Conservation (phyloP, 2,329 filamentous ascomycete species). For the Plenodomus biglobosus region DNA sequence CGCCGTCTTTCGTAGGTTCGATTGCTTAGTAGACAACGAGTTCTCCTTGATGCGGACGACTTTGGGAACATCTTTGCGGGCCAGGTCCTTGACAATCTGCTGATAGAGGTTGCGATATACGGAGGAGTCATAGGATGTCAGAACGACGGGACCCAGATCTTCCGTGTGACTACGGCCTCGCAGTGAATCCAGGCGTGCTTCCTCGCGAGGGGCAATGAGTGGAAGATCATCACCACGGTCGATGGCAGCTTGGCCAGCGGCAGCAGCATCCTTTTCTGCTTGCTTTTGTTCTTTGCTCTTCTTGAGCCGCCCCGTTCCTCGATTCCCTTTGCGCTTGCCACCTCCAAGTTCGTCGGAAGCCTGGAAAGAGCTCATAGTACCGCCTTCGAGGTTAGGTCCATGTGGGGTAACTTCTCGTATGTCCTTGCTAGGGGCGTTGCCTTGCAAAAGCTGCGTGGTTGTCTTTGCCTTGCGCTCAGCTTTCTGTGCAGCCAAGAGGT, state of each 20-base stretch:
- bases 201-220: slow-evolving; percentile 61
- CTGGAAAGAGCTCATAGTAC: slow-evolving; percentile 82
- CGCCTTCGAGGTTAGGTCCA: slow-evolving; percentile 80
- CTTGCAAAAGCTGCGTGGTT: slow-evolving; percentile 83
- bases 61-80: slow-evolving; percentile 90
- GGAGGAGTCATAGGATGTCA: slow-evolving; percentile 73
- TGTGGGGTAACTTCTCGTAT: slow-evolving; percentile 69
- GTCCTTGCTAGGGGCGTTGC: slow-evolving; percentile 74
- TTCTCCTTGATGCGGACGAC: slow-evolving; percentile 84
- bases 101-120: slow-evolving; percentile 97
- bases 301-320: slow-evolving; percentile 67
- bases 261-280: slow-evolving; percentile 73
- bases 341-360: slow-evolving; percentile 57
- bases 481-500: slow-evolving; percentile 82
- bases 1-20: slow-evolving; percentile 97
- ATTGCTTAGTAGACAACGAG: slow-evolving; percentile 81
- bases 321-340: slow-evolving; percentile 57
- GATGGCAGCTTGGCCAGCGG: slow-evolving; percentile 81
- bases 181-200: slow-evolving; percentile 51
- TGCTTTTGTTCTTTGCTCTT: slow-evolving; percentile 80
- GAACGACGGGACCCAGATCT: slow-evolving; percentile 46
- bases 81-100: slow-evolving; percentile 94
- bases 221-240: slow-evolving; percentile 76
- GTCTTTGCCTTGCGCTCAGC: slow-evolving; percentile 91
- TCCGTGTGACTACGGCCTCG: slow-evolving; percentile 52